Base-by-base conservation (phyloP, 1,284 basidiomycete genomes). In the Wolfiporia cocos region DNA sequence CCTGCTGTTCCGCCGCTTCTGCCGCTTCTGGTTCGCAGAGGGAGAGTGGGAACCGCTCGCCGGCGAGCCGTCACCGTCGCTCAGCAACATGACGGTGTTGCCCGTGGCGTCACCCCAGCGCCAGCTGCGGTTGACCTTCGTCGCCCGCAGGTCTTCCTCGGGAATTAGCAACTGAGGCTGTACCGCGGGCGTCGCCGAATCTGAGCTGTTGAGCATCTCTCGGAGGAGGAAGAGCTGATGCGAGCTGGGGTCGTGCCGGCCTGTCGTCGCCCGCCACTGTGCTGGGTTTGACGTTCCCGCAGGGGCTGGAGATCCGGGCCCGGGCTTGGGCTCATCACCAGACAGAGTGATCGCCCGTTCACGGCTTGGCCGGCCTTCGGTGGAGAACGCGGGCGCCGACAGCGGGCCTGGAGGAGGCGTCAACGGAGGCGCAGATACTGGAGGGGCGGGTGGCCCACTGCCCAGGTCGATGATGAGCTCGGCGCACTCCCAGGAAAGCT, bases 401-500 rank as follows among this genome's bases (percentile, higher is more conserved):
- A 37, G 11, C 9, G 43, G 38, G 35, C 48, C 28, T 37, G 53
- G 29, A 19, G 42, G 42, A 10, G 19, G 48, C 19, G 49, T 51
- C 20, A 48, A 41, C 21, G 47, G 50, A 14, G 52, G 46, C 11
- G 62, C 48, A 41, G 62, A 48, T 39, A 59, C 41, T 1, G 55
- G 41, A 4, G 52, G 40, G 23, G 56, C 45, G 1, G 54, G 40
- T 35, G 56, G 55, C 2, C 76, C 77, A 12, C 82, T 76, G 1
- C 83, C 87, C 3, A 92, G 70, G 56, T 92, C 86, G 46, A 93
- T 84, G 22, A 94, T 70, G 12, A 93, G 68, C 50, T 88, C 86
- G 0, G 89, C 90, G 57, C 90, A 92, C 56, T 94, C 91, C 88
- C 90, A 92, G 37, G 86, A 84, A 20, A 91, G 75, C 12, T 73